Conservation (phyloP, 108 stramenopile genomes). For the Cyclotella atomus region DNA sequence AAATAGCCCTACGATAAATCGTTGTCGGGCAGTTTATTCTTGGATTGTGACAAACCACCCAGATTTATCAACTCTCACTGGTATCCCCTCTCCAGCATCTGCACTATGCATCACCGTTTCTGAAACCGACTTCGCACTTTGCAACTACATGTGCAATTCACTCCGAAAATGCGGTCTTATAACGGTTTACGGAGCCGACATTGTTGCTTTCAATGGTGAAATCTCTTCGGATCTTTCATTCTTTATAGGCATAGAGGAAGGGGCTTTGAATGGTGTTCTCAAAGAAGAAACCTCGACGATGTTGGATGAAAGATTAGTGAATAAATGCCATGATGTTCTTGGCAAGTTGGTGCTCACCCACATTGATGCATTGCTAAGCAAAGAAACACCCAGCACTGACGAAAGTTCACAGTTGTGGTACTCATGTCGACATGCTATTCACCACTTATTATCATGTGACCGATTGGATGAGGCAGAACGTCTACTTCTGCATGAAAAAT, state of each 20-base stretch:
- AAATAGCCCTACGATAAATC: slow-evolving; percentile 2
- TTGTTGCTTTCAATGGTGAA: neutral
- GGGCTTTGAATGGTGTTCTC: slow-evolving; percentile 13
- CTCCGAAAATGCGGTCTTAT: slow-evolving; percentile 23
- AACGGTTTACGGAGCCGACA: slow-evolving; percentile 28
- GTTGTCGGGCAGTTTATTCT: slow-evolving; percentile 33
- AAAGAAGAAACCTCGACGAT: neutral
- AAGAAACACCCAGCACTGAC: neutral
- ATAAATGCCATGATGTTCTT: slow-evolving; percentile 36
- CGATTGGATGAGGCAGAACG: slow-evolving; percentile 20
- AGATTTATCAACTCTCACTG: slow-evolving; percentile 17
- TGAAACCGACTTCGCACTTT: slow-evolving; percentile 25
- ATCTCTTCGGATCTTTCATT: slow-evolving; percentile 16
- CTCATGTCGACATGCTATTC: slow-evolving; percentile 25
- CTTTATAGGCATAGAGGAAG: slow-evolving; percentile 32
- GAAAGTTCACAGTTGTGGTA: slow-evolving; percentile 26
- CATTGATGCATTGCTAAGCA: slow-evolving; percentile 18
- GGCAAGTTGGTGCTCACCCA: slow-evolving; percentile 9
- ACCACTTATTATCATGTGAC: slow-evolving; percentile 24
- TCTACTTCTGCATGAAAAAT: slow-evolving; percentile 11
- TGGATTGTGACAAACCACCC: slow-evolving; percentile 40
- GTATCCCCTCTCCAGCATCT: neutral
- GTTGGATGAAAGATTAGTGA: slow-evolving; percentile 12
- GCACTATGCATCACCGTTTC: slow-evolving; percentile 6
- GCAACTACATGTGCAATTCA: slow-evolving; percentile 33